Evolutionary conservation across 192 early-diverging fungal genomes (phyloP), one percentile per base, ranked within the genome.

Genomic region (Fimicolochytrium jonesii): DNA sequence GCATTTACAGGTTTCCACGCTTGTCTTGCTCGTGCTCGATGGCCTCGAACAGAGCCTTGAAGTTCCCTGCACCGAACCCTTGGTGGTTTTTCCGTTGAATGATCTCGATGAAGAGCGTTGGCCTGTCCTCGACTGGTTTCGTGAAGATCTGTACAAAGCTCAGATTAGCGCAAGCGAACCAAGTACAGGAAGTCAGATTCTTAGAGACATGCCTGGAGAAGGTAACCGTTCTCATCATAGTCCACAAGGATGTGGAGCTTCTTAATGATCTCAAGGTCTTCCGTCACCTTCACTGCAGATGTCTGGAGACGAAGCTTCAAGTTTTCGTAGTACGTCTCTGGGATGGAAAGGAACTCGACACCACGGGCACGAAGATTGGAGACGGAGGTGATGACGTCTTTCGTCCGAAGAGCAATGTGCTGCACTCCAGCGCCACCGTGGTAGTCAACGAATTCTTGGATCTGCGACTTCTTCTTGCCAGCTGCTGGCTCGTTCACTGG

Each of bases 51-150:
- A 98, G 80, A 57, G 90, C 90, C 87, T 93, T 90, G 82, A 98
- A 96, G 83, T 98, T 98, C 49, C 95, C 95, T 43, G 93, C 92
- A 55, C 93, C 95, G 71, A 95, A 95, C 30, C 91, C 91, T 18
- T 89, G 77, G 73, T 94, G 91, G 68, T 92, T 91, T 44, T 87
- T 85, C 35, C 94, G 89, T 74, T 98, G 95, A 69, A 97, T 98
- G 68, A 98, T 88, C 73, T 98, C 95, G 62, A 97, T 81, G 63
- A 97, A 98, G 30, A 98, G 78, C 3, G 95, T 98, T 2, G 95
- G 95, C 44, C 95, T 84, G 69, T 98, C 95, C 77, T 94, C 88
- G 15, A 94, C 74, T 15, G 94, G 94, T 73, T 90, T 88, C 53
- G 88, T 89, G 53, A 67, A 70, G 58, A 60, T 61, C 34, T 55